Base-by-base conservation (phyloP, 805 yeast species). In the Wickerhamiella lipophila region DNA sequence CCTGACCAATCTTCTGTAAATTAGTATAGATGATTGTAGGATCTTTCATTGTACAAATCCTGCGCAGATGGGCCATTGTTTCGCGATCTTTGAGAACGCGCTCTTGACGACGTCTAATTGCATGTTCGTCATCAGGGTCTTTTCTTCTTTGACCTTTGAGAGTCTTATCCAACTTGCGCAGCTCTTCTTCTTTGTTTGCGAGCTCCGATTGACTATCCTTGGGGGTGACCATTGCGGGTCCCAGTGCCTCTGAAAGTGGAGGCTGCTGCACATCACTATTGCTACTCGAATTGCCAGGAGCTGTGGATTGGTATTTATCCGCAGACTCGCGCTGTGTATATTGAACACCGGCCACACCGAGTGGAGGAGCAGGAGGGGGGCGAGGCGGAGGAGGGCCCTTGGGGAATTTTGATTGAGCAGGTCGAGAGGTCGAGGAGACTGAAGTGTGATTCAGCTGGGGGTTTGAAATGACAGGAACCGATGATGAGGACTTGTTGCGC, bases 1-100 rank as follows among this genome's bases (percentile, higher is more conserved):
- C 99, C 68, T 92, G 97, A 15, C 99, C 99, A 44, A 69, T 65
- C 57, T 68, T 67, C 16, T 62, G 51, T 52, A 68, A 70, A 59
- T 78, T 79, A 41, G 71, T 69, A 64, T 84, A 92, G 44, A 75
- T 62, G 48, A 69, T 70, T 27, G 78, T 75, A 11, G 98, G 98
- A 65, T 92, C 94, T 6, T 88, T 92, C 27, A 76, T 78, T 1
- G 86, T 73, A 59, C 96, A 89, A 43, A 88, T 88, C 35, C 78
- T 76, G 49, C 75, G 71, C 45, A 92, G 69, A 57, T 78, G 82
- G 42, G 77, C 75, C 55, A 84, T 74, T 13, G 84, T 79, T 58
- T 83, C 84, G 46, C 74, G 77, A 56, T 84, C 86, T 58, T 76
- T 75, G 50, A 77, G 75, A 53, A 77, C 79, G 62, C 85, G 80